Conservation (phyloP, 208 protist genomes). For the Naegleria gruberi region DNA sequence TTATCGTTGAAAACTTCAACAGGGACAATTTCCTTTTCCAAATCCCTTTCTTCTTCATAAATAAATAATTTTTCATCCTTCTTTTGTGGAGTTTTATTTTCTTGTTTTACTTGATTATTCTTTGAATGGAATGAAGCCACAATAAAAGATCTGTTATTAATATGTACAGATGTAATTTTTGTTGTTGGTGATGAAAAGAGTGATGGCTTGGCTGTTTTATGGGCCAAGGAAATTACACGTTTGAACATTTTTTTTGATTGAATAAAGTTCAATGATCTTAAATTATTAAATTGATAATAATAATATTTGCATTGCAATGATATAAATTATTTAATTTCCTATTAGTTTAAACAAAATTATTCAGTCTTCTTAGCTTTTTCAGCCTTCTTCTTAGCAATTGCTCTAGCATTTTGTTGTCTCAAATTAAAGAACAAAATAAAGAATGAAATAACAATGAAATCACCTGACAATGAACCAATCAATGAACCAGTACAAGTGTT, state of each 20-base stretch:
- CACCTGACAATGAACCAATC: not conserved
- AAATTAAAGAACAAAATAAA: conserved; percentile 4
- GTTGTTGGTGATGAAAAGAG: too few relatives aligned
- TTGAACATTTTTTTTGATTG: too few relatives aligned
- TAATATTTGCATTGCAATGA: too few relatives aligned
- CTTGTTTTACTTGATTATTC: not conserved
- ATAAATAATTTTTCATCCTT: not conserved
- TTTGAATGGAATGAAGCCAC: not conserved
- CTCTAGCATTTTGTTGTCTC: not conserved
- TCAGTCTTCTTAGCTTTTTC: not conserved
- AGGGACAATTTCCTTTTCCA: not conserved
- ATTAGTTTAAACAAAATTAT: not conserved
- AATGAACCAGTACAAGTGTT: not conserved
- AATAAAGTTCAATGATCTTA: too few relatives aligned
- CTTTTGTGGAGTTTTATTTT: not conserved
- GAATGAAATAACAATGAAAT: conserved; percentile 11
- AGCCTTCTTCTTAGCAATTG: not conserved
- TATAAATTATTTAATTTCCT: too few relatives aligned
- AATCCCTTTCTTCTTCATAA: not conserved
- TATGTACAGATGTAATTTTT: not conserved
- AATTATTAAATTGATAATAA: too few relatives aligned
- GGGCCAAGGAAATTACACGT: too few relatives aligned
- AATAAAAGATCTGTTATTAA: not conserved
- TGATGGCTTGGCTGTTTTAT: too few relatives aligned
- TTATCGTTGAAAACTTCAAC: not conserved